Base-by-base conservation (phyloP, 306 rosid genomes). In the Arachis stenosperma region DNA sequence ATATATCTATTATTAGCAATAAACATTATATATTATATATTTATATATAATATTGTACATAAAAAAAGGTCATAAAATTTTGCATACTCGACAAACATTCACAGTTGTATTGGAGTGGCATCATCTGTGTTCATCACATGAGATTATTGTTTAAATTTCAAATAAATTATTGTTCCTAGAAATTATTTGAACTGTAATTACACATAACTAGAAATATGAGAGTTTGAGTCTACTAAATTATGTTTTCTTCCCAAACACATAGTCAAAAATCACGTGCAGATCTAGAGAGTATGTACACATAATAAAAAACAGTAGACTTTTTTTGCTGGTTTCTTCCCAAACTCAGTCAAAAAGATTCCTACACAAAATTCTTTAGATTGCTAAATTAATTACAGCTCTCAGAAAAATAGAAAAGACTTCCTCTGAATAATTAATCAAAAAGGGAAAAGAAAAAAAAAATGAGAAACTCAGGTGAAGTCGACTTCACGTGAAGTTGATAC, bases 101-200 rank as follows among this genome's bases (percentile, higher is more conserved):
- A 55, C 47, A 42, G 6, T 47, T 70, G 76, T 71, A 43, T 37
- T 6, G 5, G 6, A 36, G 4, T 59, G 8, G 65, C 47, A 33
- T 37, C 74, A 59, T 17, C 29, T 15, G 60, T 42, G 68, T 47
- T 80, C 83, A 74, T 80, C 83, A 74, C 79, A 30, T 68, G 83
- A 4, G 37, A 79, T 27, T 61, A 71, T 44, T 14, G 36, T 42
- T 69, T 1, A 9, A 1, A 30, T 61, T 69, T 50, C 36, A 40
- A 62, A 61, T 77, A 61, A 50, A 61, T 48, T 29, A 22, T 43
- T 65, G 43, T 13, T 67, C 50, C 4, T 12, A 50, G 5, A 65
- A 2, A 44, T 6, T 11, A 6, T 9, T 50, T 11, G 12, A 48
- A 11, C 50, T 47, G 30, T 30, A 58, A 10, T 29, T 30, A 30